Conservation (phyloP, 176 grass and related monocot genomes). For the Themeda triandra region DNA sequence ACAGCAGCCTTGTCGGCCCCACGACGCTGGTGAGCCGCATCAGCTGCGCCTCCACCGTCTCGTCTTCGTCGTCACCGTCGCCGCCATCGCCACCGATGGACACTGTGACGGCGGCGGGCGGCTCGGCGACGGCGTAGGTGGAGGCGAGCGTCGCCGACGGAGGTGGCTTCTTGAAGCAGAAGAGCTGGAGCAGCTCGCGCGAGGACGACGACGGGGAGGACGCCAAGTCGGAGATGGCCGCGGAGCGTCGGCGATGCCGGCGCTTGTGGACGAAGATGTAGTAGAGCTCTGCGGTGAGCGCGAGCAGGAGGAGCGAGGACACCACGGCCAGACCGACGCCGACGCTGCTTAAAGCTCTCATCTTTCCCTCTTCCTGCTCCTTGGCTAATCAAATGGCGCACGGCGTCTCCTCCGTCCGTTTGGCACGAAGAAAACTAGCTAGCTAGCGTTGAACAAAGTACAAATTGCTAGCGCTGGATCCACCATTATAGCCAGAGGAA, state of each 20-base stretch:
- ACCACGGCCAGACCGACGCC: slow-evolving; percentile 64
- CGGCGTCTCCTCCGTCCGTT: background rate
- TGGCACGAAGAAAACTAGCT: too few relatives aligned
- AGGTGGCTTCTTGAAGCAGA: slow-evolving; percentile 69
- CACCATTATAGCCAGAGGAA: slow-evolving; percentile 8
- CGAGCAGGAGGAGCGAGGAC: slow-evolving; percentile 64
- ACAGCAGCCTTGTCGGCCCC: slow-evolving; percentile 72
- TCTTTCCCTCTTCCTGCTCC: slow-evolving; percentile 32
- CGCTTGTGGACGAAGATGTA: slow-evolving; percentile 88
- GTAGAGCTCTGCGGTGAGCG: slow-evolving; percentile 78
- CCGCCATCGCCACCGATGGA: background rate
- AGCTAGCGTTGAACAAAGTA: too few relatives aligned
- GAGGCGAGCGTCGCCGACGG: slow-evolving; percentile 4
- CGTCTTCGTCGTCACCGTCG: slow-evolving; percentile 34
- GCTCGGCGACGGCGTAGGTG: slow-evolving; percentile 36
- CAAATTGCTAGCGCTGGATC: too few relatives aligned
- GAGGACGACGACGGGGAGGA: slow-evolving; percentile 44
- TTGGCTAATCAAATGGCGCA: background rate
- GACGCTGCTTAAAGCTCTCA: slow-evolving; percentile 53
- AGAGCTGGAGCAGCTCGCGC: slow-evolving; percentile 58
- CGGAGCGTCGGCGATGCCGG: slow-evolving; percentile 32
- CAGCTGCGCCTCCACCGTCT: slow-evolving; percentile 73
- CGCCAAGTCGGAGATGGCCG: slow-evolving; percentile 39
- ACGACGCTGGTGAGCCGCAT: slow-evolving; percentile 73
- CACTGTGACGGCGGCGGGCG: background rate